Conservation (phyloP, 352 stramenopile genomes). For the Phytophthora sp. region DNA sequence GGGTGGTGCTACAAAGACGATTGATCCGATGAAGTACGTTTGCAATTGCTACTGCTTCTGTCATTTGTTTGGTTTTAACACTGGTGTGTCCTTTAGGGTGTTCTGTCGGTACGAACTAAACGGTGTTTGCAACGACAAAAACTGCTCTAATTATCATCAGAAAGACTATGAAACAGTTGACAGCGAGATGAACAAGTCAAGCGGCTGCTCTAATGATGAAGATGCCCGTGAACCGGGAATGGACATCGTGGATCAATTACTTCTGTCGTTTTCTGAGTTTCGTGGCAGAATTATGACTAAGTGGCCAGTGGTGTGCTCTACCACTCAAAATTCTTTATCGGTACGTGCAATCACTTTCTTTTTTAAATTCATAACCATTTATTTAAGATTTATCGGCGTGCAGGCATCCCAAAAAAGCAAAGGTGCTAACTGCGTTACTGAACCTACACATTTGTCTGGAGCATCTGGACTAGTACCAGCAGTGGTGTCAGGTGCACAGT, state of each 20-base stretch:
- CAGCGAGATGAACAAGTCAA: neutral
- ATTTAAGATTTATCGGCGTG: neutral
- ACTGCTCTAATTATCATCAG: slow-evolving; percentile 69
- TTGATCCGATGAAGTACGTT: slow-evolving; percentile 68
- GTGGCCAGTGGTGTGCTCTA: slow-evolving; percentile 51
- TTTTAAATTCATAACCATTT: neutral
- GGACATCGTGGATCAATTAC: slow-evolving; percentile 33
- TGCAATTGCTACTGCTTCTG: neutral
- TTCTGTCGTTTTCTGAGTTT: slow-evolving; percentile 48
- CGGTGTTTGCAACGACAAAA: slow-evolving; percentile 77
- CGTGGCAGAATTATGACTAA: slow-evolving; percentile 39
- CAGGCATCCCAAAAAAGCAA: slow-evolving; percentile 12
- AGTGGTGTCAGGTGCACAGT: neutral
- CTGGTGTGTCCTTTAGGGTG: slow-evolving; percentile 37
- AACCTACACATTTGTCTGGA: neutral
- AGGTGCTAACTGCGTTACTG: neutral
- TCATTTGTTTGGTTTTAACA: slow-evolving; percentile 6
- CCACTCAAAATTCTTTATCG: slow-evolving; percentile 1
- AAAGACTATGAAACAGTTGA: slow-evolving; percentile 49
- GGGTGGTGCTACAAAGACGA: slow-evolving; percentile 13
- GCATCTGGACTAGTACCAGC: neutral
- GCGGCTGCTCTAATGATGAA: neutral
- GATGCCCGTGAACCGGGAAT: slow-evolving; percentile 21
- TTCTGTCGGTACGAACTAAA: slow-evolving; percentile 79
- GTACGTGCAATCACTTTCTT: slow-evolving; percentile 22